phyloP scores from a whole-genome alignment of 2,329 filamentous ascomycete species.

The Colletotrichum falcatum region DNA sequence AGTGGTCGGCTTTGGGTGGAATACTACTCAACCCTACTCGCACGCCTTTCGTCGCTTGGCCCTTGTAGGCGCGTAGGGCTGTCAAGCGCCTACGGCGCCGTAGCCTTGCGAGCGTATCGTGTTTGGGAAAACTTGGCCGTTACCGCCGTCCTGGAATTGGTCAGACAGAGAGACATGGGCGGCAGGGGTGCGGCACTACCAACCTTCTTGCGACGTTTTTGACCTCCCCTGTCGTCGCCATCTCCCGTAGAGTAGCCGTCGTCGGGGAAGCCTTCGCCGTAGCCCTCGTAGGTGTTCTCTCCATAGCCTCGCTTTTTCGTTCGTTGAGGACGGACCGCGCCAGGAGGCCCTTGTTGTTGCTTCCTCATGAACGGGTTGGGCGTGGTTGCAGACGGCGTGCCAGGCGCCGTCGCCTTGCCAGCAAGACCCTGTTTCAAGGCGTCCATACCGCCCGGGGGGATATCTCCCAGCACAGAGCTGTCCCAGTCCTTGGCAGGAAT shows the following conservation, averaged over 20 bases:
- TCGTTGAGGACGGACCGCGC: constrained; percentile 67
- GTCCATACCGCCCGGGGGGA: constrained; percentile 57
- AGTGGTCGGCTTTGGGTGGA: constrained; percentile 5
- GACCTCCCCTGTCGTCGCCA: constrained; percentile 69
- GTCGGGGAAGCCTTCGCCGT: constrained; percentile 77
- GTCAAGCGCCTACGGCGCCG: constrained; percentile 68
- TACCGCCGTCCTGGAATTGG: constrained; percentile 59
- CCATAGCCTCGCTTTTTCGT: constrained; percentile 81
- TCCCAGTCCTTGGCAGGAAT: constrained; percentile 69
- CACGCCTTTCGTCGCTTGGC: not conserved
- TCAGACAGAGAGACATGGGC: constrained; percentile 53
- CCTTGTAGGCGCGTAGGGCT: constrained; percentile 10
- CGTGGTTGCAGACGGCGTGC: constrained; percentile 60
- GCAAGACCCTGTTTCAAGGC: constrained; percentile 55
- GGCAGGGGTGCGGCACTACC: constrained; percentile 43
- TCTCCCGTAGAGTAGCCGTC: constrained; percentile 82
- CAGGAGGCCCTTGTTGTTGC: constrained; percentile 35
- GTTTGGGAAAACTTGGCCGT: constrained; percentile 55
- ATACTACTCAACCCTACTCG: constrained; percentile 3
- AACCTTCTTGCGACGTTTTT: constrained; percentile 77
- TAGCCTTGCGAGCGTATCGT: constrained; percentile 65
- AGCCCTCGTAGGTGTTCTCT: constrained; percentile 80
- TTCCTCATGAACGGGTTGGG: constrained; percentile 41
- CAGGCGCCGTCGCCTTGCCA: constrained; percentile 63
- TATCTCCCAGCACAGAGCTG: constrained; percentile 67